A percentile compares a stretch with the other conserved stretches of the same genome.
Conservation (phyloP, 75 land plant species). For the Chamaecyparis obtusa region DNA sequence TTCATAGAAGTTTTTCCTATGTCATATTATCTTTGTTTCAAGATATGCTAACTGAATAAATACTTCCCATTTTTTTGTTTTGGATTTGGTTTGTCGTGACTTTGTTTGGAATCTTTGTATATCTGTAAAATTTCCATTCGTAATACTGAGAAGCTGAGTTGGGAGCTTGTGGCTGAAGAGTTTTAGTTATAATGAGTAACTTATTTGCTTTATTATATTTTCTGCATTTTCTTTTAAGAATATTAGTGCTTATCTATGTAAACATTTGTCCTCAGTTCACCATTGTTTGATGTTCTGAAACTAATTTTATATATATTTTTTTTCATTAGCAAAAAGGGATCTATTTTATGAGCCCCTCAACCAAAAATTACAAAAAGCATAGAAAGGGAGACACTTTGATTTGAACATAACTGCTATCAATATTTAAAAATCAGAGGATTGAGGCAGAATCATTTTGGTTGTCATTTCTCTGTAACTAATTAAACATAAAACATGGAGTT, state of each 20-base stretch:
- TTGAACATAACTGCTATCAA: neutral
- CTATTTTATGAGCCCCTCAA: neutral
- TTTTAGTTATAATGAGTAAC: conserved; percentile 83
- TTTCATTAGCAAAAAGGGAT: neutral
- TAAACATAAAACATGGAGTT: neutral
- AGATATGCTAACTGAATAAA: no score
- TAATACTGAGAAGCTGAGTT: no score
- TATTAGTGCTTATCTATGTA: neutral
- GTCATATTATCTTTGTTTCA: no score
- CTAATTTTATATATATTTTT: neutral
- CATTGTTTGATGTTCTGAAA: neutral
- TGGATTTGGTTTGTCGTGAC: no score
- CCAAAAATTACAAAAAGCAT: neutral
- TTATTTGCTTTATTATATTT: neutral
- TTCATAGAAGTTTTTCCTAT: no score
- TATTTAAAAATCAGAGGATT: neutral
- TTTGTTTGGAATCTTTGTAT: no score
- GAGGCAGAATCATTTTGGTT: neutral
- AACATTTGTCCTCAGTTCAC: neutral
- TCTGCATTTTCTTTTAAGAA: neutral
- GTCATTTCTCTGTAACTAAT: neutral
- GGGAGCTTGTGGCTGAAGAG: no score
- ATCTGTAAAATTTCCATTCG: no score
- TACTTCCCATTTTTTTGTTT: no score
- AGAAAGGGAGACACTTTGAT: neutral